Evolutionary conservation across 1,139 yeast genomes (phyloP).

Genomic region (Neolecta irregularis): DNA sequence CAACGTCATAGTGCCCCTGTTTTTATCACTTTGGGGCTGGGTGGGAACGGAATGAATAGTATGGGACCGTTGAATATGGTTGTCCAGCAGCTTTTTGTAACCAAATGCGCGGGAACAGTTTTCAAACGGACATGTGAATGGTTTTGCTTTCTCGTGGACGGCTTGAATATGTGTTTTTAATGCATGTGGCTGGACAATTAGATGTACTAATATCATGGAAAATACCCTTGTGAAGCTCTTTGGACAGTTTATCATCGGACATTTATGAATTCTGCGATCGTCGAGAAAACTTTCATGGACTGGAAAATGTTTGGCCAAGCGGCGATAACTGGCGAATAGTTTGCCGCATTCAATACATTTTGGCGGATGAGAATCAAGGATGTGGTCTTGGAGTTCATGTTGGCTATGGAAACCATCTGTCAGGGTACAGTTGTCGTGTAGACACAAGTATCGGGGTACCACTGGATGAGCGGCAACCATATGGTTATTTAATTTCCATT

Average conservation of each 20-base stretch:
- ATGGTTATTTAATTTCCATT: conserved; percentile 24
- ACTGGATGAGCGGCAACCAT: conserved; percentile 21
- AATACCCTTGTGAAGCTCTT: conserved; percentile 20
- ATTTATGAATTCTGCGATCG: conserved; percentile 40
- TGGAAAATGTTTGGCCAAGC: conserved; percentile 56
- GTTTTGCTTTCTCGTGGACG: conserved; percentile 16
- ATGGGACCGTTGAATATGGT: conserved; percentile 15
- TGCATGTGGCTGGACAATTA: conserved; percentile 4
- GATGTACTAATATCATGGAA: not conserved
- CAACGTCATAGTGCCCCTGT: conserved; percentile 12
- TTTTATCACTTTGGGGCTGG: conserved; percentile 4
- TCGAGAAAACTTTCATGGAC: conserved; percentile 35
- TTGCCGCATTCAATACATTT: conserved; percentile 53
- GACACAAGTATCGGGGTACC: conserved; percentile 17
- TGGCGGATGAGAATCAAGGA: conserved; percentile 58
- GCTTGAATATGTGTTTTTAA: conserved; percentile 14
- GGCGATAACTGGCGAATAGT: conserved; percentile 58
- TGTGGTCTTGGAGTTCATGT: conserved; percentile 61
- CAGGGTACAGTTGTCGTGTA: conserved; percentile 30
- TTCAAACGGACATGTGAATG: conserved; percentile 15
- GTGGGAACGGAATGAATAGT: conserved; percentile 2
- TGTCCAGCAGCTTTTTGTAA: conserved; percentile 15
- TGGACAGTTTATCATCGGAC: conserved; percentile 32
- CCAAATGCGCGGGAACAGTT: conserved; percentile 17
- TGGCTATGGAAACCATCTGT: conserved; percentile 52